Conservation (phyloP, 2,329 filamentous ascomycete genomes). For the Beauveria bassiana region DNA sequence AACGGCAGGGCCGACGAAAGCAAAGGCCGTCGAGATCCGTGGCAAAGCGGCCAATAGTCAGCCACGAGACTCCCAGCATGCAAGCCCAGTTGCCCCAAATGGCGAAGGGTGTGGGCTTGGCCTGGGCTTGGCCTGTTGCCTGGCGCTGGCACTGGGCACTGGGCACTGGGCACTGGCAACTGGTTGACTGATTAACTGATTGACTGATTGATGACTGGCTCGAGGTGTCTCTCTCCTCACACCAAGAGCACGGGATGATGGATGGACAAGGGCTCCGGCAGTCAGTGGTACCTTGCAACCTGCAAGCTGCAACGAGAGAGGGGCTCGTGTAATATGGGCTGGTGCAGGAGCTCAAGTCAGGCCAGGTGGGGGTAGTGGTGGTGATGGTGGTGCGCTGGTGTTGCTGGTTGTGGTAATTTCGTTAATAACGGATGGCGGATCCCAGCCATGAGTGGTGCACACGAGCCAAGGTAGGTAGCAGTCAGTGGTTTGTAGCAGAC, state of each 20-base stretch:
- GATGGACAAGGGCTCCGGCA: conserved; percentile 4
- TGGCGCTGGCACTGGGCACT: background rate
- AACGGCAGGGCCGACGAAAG: background rate
- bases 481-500: background rate
- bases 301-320: background rate
- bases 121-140: background rate
- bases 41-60: conserved; percentile 1
- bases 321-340: background rate
- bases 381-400: background rate
- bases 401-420: background rate
- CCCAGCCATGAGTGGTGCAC: background rate
- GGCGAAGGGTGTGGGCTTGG: background rate
- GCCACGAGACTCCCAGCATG: background rate
- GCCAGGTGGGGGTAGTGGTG: background rate
- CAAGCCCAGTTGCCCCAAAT: background rate
- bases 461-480: background rate
- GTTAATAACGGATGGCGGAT: background rate
- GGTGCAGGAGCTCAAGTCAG: background rate
- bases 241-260: background rate
- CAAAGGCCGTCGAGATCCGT: background rate
- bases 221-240: background rate
- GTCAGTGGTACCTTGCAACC: conserved; percentile 7
- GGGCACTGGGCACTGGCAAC: background rate
- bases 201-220: background rate
- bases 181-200: background rate